Evolutionary conservation across 257 asterid species (phyloP).

Genomic region (Capsicum pubescens): DNA sequence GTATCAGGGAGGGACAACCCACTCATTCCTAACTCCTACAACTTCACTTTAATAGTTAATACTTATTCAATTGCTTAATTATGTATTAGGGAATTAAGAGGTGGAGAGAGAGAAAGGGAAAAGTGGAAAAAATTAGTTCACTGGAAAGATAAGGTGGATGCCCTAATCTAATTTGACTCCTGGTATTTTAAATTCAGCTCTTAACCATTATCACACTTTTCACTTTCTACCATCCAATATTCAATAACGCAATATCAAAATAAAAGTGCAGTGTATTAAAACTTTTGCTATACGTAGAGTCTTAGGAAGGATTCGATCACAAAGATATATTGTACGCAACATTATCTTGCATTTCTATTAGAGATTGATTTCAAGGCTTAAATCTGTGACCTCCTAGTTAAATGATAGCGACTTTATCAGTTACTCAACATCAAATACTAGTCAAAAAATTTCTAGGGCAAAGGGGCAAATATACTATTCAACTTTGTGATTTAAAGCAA

Average conservation of each 20-base stretch:
- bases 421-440: background rate
- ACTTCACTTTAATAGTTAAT: background rate
- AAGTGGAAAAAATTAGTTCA: background rate
- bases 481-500: no score
- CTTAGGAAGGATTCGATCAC: no score
- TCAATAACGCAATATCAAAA: background rate
- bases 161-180: background rate
- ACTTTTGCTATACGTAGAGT: no score
- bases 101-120: conserved; percentile 16
- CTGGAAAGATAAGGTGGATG: background rate
- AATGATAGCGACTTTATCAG: no score
- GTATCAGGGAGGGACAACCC: background rate
- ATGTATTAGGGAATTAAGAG: conserved; percentile 7
- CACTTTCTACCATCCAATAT: background rate
- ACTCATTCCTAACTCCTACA: conserved; percentile 3
- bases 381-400: no score
- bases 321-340: no score
- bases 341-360: no score
- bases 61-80: background rate
- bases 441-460: background rate
- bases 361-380: no score
- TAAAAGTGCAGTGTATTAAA: no score
- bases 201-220: background rate
- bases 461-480: no score
- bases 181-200: background rate